Evolutionary conservation across 805 yeast genomes (phyloP).

Genomic region (Ogataea dorogensis): DNA sequence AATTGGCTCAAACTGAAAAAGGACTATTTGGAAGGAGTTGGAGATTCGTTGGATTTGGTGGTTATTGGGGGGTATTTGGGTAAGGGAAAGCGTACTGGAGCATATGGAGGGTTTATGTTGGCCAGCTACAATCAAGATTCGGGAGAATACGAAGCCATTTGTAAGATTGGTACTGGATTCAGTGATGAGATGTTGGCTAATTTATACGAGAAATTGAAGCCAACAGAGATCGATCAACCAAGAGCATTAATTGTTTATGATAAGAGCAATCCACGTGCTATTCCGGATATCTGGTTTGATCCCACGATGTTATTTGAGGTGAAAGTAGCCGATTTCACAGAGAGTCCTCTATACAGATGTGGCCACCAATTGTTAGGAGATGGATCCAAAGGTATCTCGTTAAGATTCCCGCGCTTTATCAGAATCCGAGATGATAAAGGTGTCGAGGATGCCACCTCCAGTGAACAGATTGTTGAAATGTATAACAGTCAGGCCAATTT

Average conservation of each 20-base stretch:
- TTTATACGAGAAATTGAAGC: slow-evolving; percentile 59
- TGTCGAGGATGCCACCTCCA: slow-evolving; percentile 81
- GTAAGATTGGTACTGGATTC: slow-evolving; percentile 97
- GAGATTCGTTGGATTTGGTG: slow-evolving; percentile 90
- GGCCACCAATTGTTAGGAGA: slow-evolving; percentile 64
- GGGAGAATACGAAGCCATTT: slow-evolving; percentile 91
- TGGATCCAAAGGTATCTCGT: slow-evolving; percentile 66
- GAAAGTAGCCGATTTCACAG: slow-evolving; percentile 83
- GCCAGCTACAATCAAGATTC: slow-evolving; percentile 89
- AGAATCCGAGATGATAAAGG: slow-evolving; percentile 83
- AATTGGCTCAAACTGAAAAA: slow-evolving; percentile 96
- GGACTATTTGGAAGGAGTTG: slow-evolving; percentile 92
- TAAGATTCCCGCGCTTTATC: slow-evolving; percentile 85
- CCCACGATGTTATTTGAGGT: slow-evolving; percentile 85
- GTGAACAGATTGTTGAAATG: slow-evolving; percentile 81
- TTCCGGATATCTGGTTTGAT: slow-evolving; percentile 94
- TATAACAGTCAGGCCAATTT: slow-evolving; percentile 61
- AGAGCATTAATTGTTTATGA: slow-evolving; percentile 69
- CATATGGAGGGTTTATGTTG: slow-evolving; percentile 89
- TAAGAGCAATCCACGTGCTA: slow-evolving; percentile 54
- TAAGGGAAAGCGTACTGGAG: slow-evolving; percentile 90
- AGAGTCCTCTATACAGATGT: slow-evolving; percentile 87
- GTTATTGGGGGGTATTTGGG: slow-evolving; percentile 95
- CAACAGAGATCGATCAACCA: slow-evolving; percentile 64
- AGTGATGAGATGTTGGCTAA: slow-evolving; percentile 75